Evolutionary conservation across 1,139 yeast species (phyloP).

Genomic region (Ogataea hybrid): DNA sequence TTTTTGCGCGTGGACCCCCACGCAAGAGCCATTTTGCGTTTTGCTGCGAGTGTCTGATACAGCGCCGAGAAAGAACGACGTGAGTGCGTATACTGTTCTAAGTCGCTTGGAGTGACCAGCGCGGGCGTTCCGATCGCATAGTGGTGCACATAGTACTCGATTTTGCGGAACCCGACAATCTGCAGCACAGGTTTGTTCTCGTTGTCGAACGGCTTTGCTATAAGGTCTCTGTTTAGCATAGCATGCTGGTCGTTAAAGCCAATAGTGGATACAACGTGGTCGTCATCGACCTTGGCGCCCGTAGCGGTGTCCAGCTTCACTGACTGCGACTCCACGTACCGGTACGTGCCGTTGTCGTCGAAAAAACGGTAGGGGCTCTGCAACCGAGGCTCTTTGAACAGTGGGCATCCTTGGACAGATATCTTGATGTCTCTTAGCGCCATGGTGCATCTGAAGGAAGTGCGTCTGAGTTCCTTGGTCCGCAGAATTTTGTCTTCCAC

Average conservation of each 20-base stretch:
- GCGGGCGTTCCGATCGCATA: slow-evolving; percentile 54
- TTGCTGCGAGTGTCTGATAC: slow-evolving; percentile 55
- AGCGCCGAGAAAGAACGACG: slow-evolving; percentile 65
- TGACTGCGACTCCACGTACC: slow-evolving; percentile 53
- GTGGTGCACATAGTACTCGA: slow-evolving; percentile 45
- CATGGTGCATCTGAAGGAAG: slow-evolving; percentile 61
- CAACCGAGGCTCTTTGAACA: slow-evolving; percentile 54
- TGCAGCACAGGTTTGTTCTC: slow-evolving; percentile 44
- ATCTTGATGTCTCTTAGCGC: slow-evolving; percentile 53
- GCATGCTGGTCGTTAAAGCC: slow-evolving; percentile 46
- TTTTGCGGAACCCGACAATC: slow-evolving; percentile 64
- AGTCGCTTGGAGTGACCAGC: slow-evolving; percentile 57
- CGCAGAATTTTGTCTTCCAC: slow-evolving; percentile 52
- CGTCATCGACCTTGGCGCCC: slow-evolving; percentile 42
- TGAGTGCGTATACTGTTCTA: slow-evolving; percentile 60
- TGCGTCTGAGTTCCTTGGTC: slow-evolving; percentile 59
- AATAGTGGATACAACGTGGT: slow-evolving; percentile 36
- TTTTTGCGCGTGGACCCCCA: slow-evolving; percentile 65
- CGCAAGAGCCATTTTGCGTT: slow-evolving; percentile 59
- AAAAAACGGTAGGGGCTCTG: slow-evolving; percentile 46
- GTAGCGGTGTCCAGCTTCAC: slow-evolving; percentile 38
- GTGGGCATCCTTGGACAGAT: slow-evolving; percentile 68
- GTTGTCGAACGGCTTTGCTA: slow-evolving; percentile 35
- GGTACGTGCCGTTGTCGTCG: slow-evolving; percentile 49
- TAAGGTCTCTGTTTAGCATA: slow-evolving; percentile 37